Conservation (phyloP, 768 basidiomycete species). For the Clitopilus hobsonii region DNA sequence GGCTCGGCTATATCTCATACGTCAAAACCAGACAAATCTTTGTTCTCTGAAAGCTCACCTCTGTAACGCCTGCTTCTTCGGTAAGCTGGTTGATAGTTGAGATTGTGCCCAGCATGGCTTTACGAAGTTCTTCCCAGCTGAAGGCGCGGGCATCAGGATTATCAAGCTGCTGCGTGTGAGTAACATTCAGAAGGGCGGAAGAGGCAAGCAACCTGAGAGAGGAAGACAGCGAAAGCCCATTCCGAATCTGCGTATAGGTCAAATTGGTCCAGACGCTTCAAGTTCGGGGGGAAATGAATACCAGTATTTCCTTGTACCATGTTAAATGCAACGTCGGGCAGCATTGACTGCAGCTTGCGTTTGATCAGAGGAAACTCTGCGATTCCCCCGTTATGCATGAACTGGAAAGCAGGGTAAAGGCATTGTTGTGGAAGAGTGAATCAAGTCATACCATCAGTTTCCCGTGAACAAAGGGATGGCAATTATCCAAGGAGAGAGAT, state of each 20-base stretch:
- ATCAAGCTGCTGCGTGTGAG: constrained; percentile 51
- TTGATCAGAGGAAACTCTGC: constrained; percentile 80
- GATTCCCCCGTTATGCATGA: constrained; percentile 98
- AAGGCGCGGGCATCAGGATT: constrained; percentile 76
- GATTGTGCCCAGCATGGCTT: constrained; percentile 90
- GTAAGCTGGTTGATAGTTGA: constrained; percentile 70
- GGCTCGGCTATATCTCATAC: constrained; percentile 53
- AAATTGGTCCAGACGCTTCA: constrained; percentile 4
- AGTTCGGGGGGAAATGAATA: constrained; percentile 20
- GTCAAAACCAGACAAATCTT: neutral
- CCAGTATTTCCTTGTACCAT: constrained; percentile 92
- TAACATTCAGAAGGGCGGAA: neutral
- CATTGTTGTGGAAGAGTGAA: neutral
- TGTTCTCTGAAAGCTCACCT: constrained; percentile 36
- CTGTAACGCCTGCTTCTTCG: constrained; percentile 66
- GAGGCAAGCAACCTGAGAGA: constrained; percentile 58
- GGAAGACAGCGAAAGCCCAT: constrained; percentile 92
- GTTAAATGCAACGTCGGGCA: constrained; percentile 83
- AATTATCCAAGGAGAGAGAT: constrained; percentile 87
- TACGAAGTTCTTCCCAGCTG: constrained; percentile 62
- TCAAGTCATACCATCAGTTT: constrained; percentile 74
- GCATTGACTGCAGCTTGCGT: constrained; percentile 65
- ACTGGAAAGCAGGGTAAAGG: constrained; percentile 39
- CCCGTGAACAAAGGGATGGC: constrained; percentile 90
- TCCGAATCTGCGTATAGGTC: constrained; percentile 77